Evolutionary conservation across 2,329 filamentous ascomycete genomes (phyloP).

Genomic region (Ceratocystis huliohia): DNA sequence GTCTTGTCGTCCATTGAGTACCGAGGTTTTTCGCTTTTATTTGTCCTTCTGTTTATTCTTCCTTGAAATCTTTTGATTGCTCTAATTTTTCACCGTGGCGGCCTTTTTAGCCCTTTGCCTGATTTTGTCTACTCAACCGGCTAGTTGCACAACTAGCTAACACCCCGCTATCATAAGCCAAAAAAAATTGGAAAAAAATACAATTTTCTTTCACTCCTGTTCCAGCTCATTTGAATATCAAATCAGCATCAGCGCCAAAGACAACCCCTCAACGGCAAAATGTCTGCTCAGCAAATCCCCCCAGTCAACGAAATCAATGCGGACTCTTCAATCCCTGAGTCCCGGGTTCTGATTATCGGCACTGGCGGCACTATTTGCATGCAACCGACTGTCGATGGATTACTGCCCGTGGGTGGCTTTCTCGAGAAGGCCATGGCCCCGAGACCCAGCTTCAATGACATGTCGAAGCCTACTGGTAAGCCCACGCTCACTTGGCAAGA

Average conservation of each 20-base stretch:
- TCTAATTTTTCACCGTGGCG: background rate
- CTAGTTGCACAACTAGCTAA: background rate
- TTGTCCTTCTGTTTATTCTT: slow-evolving; percentile 9
- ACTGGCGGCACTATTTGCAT: slow-evolving; percentile 88
- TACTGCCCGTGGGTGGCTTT: slow-evolving; percentile 70
- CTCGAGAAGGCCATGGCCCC: slow-evolving; percentile 71
- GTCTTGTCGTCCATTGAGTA: background rate
- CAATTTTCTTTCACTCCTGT: background rate
- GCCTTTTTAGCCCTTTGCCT: background rate
- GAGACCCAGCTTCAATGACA: slow-evolving; percentile 74
- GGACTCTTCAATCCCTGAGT: slow-evolving; percentile 46
- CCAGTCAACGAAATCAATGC: slow-evolving; percentile 20
- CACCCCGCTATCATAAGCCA: background rate
- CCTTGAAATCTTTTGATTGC: background rate
- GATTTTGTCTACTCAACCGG: background rate
- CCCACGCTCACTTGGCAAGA: background rate
- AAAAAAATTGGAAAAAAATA: background rate
- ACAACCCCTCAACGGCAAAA: background rate
- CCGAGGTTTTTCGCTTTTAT: slow-evolving; percentile 4
- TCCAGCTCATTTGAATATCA: background rate
- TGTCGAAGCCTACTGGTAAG: slow-evolving; percentile 27
- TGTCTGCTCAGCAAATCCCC: slow-evolving; percentile 19
- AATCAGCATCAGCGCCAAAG: background rate
- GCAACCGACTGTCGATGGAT: slow-evolving; percentile 65
- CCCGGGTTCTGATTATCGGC: slow-evolving; percentile 77